A percentile compares a stretch with the other conserved stretches of the same genome.
Conservation (phyloP, 176 grass and related monocot genomes). For the Oryza meyeriana region DNA sequence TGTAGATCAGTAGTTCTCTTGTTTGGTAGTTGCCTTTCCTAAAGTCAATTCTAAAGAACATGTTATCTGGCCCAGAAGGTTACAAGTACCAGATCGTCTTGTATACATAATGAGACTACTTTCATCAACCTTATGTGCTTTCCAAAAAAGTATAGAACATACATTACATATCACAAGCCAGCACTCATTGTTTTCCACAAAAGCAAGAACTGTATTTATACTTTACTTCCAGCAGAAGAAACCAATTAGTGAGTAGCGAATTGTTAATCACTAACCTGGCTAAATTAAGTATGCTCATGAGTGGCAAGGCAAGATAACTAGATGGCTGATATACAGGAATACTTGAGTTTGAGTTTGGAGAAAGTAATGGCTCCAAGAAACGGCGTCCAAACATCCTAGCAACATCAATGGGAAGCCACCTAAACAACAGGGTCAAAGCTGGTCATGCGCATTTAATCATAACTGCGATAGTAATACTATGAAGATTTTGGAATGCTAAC, state of each 20-base stretch:
- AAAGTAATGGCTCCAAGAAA: slow-evolving; percentile 71
- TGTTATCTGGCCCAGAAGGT: neutral
- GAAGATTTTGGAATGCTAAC: neutral
- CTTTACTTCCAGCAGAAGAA: slow-evolving; percentile 24
- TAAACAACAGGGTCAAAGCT: slow-evolving; percentile 34
- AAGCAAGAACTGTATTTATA: slow-evolving; percentile 21
- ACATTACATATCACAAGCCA: slow-evolving; percentile 11
- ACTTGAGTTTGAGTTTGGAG: slow-evolving; percentile 66
- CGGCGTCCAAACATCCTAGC: slow-evolving; percentile 75
- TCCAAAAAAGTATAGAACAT: slow-evolving; percentile 30
- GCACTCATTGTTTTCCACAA: slow-evolving; percentile 19
- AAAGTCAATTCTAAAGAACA: slow-evolving; percentile 1
- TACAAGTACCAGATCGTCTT: slow-evolving; percentile 15
- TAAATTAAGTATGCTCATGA: slow-evolving; percentile 97
- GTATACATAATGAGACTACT: slow-evolving; percentile 20
- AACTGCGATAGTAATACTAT: neutral
- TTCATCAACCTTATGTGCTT: slow-evolving; percentile 16
- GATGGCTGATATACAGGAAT: slow-evolving; percentile 75
- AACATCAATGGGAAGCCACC: slow-evolving; percentile 92
- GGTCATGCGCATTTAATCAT: neutral
- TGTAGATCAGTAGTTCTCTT: neutral
- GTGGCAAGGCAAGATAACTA: slow-evolving; percentile 84
- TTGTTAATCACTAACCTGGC: slow-evolving; percentile 65
- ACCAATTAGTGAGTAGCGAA: neutral
- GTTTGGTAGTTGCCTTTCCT: neutral